Base-by-base conservation (phyloP, 169 alveolate species). In the Plasmodium berghei region DNA sequence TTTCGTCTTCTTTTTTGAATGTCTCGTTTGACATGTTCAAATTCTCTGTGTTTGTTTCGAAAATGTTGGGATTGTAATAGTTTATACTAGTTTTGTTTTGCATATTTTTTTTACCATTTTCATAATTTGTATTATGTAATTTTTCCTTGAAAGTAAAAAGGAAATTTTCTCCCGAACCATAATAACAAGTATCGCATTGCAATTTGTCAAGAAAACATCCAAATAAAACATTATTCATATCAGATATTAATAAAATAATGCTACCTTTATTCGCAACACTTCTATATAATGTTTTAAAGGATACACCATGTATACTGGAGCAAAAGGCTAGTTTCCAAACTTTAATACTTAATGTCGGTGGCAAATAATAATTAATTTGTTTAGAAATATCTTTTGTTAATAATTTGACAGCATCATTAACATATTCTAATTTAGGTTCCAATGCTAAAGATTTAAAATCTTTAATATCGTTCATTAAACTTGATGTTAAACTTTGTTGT, bases 81-180 rank as follows among this genome's bases (percentile, higher is more conserved):
- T 77, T 67, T 34, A 8, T 42, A 20, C 0, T n/a, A 8, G 49
- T 58, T 18, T 66, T 72, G 4, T 42, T 69, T 28, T 62, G 42
- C 0, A 12, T 6, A 62, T 75, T 89, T n/a, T 56, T 20, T 34
- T 3, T 34, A 34, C 5, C 8, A 3, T 34, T 34, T 34, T 34
- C 42, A 34, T 2, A 34, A 34, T 34, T 34, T 34, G 42, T 3
- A 8, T 34, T 34, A 34, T 66, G 34, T 45, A 49, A 58, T 45
- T 45, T 58, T 18, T 74, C 26, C 67, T 73, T 87, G 72, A 94
- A 94, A 56, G 93, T 94, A 90, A 93, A 94, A 59, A 94, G 95
- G 77, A 95, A 95, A 85, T 95, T 95, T 58, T 95, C 96, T 26
- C 96, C 96, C 18, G 98, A 93, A 20, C 98, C 98, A 58, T 96